phyloP scores from a whole-genome alignment of 1,284 basidiomycete genomes.

The Sporisorium sorghi region DNA sequence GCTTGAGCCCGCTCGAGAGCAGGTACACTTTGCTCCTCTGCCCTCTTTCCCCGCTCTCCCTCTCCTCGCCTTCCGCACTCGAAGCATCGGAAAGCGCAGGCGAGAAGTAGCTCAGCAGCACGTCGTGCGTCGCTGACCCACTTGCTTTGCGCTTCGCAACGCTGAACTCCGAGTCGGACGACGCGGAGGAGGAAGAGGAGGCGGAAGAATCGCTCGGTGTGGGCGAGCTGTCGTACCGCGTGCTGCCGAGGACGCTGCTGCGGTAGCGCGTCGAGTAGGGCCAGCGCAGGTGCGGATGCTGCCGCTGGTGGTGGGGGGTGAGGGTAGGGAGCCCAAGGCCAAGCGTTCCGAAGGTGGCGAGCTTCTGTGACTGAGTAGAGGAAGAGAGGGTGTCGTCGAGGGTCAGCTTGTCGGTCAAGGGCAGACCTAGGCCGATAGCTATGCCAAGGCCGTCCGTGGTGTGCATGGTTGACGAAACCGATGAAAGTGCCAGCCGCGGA shows the following conservation, averaged over 20 bases:
- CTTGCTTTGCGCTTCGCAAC: not conserved
- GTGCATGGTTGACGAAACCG: not conserved
- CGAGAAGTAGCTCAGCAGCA: conserved; percentile 31
- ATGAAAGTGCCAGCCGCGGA: not conserved
- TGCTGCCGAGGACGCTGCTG: conserved; percentile 6
- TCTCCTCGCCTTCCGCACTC: too few relatives aligned
- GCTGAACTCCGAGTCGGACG: conserved; percentile 12
- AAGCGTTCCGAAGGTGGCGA: not conserved
- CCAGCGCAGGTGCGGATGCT: conserved; percentile 31
- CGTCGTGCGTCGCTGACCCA: conserved; percentile 27
- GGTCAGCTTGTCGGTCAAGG: conserved; percentile 94
- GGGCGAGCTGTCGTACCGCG: conserved; percentile 28
- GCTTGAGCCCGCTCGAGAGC: conserved; percentile 21
- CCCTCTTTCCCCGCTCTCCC: not conserved
- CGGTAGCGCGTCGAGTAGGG: conserved; percentile 27
- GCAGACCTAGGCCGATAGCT: conserved; percentile 13
- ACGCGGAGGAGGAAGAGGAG: conserved; percentile 8
- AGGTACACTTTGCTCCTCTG: conserved; percentile 20
- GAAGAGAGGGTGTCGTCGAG: conserved; percentile 87
- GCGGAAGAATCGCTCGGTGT: conserved; percentile 11
- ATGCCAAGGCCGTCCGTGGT: conserved; percentile 17
- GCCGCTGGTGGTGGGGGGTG: not conserved
- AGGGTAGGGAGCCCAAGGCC: conserved; percentile 77
- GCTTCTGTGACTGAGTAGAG: not conserved
- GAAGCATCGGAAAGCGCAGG: conserved; percentile 10